phyloP scores from a whole-genome alignment of 75 land plant genomes.

The Pinus albicaulis region DNA sequence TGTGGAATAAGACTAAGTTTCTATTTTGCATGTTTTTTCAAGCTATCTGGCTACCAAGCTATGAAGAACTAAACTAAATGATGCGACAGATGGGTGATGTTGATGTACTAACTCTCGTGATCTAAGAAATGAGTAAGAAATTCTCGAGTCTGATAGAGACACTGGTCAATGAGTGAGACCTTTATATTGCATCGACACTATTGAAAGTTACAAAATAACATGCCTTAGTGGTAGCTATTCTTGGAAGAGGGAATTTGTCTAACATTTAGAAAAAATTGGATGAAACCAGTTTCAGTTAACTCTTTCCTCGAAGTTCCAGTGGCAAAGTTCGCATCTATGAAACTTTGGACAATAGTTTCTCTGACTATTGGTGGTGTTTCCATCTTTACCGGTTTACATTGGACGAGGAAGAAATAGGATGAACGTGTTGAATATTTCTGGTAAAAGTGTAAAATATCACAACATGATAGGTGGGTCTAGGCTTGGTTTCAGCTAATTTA shows the following conservation, averaged over 20 bases:
- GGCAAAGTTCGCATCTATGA: conserved; percentile 17
- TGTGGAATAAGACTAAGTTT: conserved; percentile 81
- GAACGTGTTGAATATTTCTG: no score
- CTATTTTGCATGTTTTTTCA: conserved; percentile 59
- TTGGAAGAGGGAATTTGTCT: conserved; percentile 85
- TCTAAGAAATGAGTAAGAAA: conserved; percentile 93
- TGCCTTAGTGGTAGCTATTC: conserved; percentile 83
- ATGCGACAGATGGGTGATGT: conserved; percentile 80
- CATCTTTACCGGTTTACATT: conserved; percentile 43
- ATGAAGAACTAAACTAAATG: conserved; percentile 79
- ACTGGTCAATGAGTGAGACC: conserved; percentile 84
- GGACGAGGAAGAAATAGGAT: conserved; percentile 26
- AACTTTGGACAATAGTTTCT: conserved; percentile 30
- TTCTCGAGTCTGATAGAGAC: conserved; percentile 91
- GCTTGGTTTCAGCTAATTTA: no score
- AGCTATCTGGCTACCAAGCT: conserved; percentile 65
- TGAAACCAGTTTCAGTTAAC: conserved; percentile 65
- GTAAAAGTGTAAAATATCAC: no score
- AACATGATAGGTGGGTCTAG: no score
- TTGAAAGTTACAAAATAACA: conserved; percentile 57
- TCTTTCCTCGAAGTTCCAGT: conserved; percentile 41
- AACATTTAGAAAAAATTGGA: conserved; percentile 79
- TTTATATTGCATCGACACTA: conserved; percentile 81
- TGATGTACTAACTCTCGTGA: conserved; percentile 78
- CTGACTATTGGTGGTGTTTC: conserved; percentile 44